Conservation (phyloP, 805 yeast species). For the Tetrapisispora arboricola region DNA sequence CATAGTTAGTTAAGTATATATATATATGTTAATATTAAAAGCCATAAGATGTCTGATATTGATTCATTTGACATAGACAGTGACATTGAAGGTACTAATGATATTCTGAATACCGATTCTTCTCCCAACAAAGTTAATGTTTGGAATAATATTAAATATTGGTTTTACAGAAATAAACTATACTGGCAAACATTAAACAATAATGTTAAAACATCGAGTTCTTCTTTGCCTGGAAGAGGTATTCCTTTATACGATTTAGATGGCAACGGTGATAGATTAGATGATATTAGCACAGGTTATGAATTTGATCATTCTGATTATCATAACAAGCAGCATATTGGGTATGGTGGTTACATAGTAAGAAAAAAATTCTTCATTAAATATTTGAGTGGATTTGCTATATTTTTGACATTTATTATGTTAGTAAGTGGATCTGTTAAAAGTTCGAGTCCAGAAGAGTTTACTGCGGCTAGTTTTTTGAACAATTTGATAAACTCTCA, state of each 20-base stretch:
- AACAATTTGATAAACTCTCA: not conserved
- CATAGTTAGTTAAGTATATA: not conserved
- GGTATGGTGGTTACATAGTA: not conserved
- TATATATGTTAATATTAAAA: not conserved
- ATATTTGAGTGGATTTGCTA: slow-evolving; percentile 1
- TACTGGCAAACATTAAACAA: slow-evolving; percentile 1
- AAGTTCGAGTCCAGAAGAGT: not conserved
- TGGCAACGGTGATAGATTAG: slow-evolving; percentile 7
- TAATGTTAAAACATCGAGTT: not conserved
- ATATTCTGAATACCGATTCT: not conserved
- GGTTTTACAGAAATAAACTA: slow-evolving; percentile 4
- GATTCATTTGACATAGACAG: slow-evolving; percentile 5
- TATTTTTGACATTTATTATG: slow-evolving; percentile 1
- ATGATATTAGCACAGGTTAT: not conserved
- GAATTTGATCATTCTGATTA: not conserved
- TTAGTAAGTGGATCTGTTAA: not conserved
- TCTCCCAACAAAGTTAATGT: not conserved
- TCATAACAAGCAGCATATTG: not conserved
- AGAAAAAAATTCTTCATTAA: slow-evolving; percentile 2
- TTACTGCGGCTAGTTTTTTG: not conserved
- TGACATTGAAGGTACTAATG: slow-evolving; percentile 1
- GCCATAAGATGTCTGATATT: slow-evolving; percentile 2
- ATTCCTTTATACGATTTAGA: slow-evolving; percentile 19
- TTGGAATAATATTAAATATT: slow-evolving; percentile 4
- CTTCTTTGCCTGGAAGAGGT: slow-evolving; percentile 4